phyloP scores from a whole-genome alignment of 371 early-diverging fungal species.

The Mucor piriformis region DNA sequence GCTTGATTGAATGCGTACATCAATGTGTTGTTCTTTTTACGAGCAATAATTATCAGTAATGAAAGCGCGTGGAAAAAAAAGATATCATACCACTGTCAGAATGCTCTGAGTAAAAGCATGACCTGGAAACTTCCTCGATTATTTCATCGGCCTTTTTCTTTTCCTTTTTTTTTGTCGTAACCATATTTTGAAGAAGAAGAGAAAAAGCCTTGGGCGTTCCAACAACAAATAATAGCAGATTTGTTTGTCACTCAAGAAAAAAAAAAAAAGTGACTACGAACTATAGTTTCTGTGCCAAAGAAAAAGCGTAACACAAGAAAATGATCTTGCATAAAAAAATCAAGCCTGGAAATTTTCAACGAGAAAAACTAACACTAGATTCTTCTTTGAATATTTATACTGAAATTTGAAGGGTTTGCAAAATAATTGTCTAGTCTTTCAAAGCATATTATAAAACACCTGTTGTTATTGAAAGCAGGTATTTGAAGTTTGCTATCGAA shows the following conservation, averaged over 20 bases:
- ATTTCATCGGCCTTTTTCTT: background rate
- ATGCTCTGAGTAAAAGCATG: background rate
- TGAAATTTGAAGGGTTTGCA: too few relatives aligned
- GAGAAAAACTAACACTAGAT: too few relatives aligned
- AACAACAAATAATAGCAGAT: background rate
- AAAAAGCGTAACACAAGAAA: too few relatives aligned
- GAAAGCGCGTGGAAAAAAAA: background rate
- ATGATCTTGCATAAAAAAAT: too few relatives aligned
- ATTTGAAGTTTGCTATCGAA: too few relatives aligned
- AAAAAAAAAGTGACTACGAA: background rate
- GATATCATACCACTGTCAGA: background rate
- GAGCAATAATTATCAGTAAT: background rate
- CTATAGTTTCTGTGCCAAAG: background rate
- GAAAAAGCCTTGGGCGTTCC: background rate
- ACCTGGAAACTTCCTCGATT: background rate
- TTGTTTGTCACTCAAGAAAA: slow-evolving; percentile 4
- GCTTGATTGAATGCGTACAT: too few relatives aligned
- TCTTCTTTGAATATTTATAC: too few relatives aligned
- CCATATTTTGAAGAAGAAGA: background rate
- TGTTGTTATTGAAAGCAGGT: too few relatives aligned
- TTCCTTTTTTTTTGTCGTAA: background rate
- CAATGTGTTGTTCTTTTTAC: too few relatives aligned
- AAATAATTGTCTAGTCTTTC: too few relatives aligned
- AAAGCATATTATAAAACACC: too few relatives aligned
- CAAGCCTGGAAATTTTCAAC: too few relatives aligned